These are phyloP conservation scores for Colletotrichum sp. DNA, from an alignment of 2,329 filamentous ascomycete genomes.

Conservation along the genomic window DNA sequence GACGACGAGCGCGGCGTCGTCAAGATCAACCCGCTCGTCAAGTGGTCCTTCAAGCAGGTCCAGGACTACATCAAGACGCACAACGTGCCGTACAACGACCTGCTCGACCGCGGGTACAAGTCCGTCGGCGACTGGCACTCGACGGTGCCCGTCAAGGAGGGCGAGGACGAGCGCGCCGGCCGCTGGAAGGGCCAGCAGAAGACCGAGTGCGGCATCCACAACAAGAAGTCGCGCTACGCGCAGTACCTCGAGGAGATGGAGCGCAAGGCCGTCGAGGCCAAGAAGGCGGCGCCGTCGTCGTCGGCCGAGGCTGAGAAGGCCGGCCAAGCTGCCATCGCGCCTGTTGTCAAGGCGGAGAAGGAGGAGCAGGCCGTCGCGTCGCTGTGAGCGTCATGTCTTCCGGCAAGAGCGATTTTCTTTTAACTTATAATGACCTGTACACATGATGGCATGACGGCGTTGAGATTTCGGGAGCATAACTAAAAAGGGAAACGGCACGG, in stretches of 20 bases:
- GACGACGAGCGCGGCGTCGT: slow-evolving; percentile 87
- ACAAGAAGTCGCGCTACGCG: slow-evolving; percentile 92
- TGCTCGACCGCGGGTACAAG: slow-evolving; percentile 96
- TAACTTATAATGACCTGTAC: slow-evolving; percentile 14
- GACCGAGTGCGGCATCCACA: slow-evolving; percentile 99
- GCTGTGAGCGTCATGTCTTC: background rate
- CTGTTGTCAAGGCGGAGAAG: slow-evolving; percentile 22
- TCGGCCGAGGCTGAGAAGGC: slow-evolving; percentile 21
- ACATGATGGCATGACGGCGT: slow-evolving; percentile 20
- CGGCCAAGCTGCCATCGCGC: slow-evolving; percentile 20
- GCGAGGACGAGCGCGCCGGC: slow-evolving; percentile 94
- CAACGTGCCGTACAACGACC: slow-evolving; percentile 89
- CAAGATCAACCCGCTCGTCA: slow-evolving; percentile 97
- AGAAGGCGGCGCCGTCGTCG: slow-evolving; percentile 29
- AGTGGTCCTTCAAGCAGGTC: slow-evolving; percentile 92
- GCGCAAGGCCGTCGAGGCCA: slow-evolving; percentile 63
- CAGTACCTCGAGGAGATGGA: slow-evolving; percentile 81
- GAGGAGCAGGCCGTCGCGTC: slow-evolving; percentile 11
- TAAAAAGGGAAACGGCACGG: slow-evolving; percentile 1
- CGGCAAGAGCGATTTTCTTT: background rate
- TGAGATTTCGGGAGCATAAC: slow-evolving; percentile 6
- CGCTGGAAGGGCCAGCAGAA: slow-evolving; percentile 96
- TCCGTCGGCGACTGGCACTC: slow-evolving; percentile 98
- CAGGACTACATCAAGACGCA: slow-evolving; percentile 85
- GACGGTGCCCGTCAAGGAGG: slow-evolving; percentile 85